Percentiles rank a stretch among this genome's conserved stretches.
These are phyloP conservation scores for Arthrobotrys musiformis DNA, from an alignment of 2,329 filamentous ascomycete genomes.

Conservation along the genomic window DNA sequence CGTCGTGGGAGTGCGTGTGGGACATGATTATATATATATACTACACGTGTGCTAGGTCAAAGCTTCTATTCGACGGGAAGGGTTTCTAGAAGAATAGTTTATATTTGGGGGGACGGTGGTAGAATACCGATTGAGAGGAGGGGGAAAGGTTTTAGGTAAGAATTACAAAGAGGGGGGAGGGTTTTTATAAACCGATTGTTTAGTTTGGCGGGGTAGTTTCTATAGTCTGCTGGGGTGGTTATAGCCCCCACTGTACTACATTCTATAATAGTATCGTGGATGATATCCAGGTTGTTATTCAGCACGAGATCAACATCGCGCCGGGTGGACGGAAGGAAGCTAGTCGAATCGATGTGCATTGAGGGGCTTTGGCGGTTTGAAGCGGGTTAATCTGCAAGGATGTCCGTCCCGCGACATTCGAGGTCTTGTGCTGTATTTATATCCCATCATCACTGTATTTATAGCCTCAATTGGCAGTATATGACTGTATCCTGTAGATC, in stretches of 20 bases:
- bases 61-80: slow-evolving; percentile 18
- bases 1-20: slow-evolving; percentile 59
- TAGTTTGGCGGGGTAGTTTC: not conserved
- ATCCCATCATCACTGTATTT: not conserved
- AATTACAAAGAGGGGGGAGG: not conserved
- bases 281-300: not conserved
- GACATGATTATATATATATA: slow-evolving; percentile 55
- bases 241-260: too few species aligned
- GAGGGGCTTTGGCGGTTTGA: not conserved
- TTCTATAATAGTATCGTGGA: too few species aligned
- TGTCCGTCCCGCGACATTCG: not conserved
- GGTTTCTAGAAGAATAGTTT: not conserved
- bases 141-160: slow-evolving; percentile 29
- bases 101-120: not conserved
- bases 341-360: too few species aligned
- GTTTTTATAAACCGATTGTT: not conserved
- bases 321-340: slow-evolving; percentile 1
- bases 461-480: not conserved
- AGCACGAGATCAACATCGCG: slow-evolving; percentile 4
- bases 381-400: not conserved
- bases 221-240: too few species aligned
- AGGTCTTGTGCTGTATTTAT: not conserved
- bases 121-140: not conserved
- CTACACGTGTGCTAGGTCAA: too few species aligned
- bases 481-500: too few species aligned